A percentile compares a stretch with the other conserved stretches of the same genome.
phyloP scores from a whole-genome alignment of 331 rosid genomes.

The Spiraea crenata region DNA sequence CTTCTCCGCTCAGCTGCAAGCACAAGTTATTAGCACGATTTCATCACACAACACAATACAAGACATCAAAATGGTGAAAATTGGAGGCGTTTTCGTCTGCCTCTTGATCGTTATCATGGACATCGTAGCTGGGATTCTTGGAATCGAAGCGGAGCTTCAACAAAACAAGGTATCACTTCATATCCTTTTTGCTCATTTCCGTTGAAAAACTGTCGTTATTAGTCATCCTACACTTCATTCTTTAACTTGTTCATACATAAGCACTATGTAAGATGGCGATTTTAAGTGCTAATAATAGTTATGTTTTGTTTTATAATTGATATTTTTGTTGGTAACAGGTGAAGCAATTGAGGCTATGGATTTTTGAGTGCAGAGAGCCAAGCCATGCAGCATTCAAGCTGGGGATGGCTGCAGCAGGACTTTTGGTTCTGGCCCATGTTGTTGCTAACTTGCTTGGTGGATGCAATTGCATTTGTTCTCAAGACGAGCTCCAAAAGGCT shows the following conservation, averaged over 20 bases:
- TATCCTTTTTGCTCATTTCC: too few species aligned
- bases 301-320: neutral
- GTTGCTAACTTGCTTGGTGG: constrained; percentile 77
- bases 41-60: too few species aligned
- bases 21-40: neutral
- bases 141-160: constrained; percentile 82
- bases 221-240: too few species aligned
- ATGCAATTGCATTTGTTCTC: constrained; percentile 72
- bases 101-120: constrained; percentile 69
- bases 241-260: too few species aligned
- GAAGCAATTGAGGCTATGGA: constrained; percentile 76
- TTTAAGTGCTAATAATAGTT: too few species aligned
- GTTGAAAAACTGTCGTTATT: too few species aligned
- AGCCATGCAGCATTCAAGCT: constrained; percentile 75
- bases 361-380: constrained; percentile 94
- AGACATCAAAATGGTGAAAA: constrained; percentile 38
- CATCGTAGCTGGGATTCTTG: constrained; percentile 73
- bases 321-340: constrained; percentile 39
- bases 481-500: constrained; percentile 58
- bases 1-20: constrained; percentile 1
- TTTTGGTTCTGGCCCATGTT: constrained; percentile 69
- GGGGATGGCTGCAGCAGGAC: constrained; percentile 68
- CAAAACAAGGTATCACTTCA: constrained; percentile 70
- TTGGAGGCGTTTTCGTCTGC: constrained; percentile 60
- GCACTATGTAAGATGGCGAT: too few species aligned